Evolutionary conservation across 805 yeast species (phyloP).

Genomic region (Dipodascopsis uninucleata): DNA sequence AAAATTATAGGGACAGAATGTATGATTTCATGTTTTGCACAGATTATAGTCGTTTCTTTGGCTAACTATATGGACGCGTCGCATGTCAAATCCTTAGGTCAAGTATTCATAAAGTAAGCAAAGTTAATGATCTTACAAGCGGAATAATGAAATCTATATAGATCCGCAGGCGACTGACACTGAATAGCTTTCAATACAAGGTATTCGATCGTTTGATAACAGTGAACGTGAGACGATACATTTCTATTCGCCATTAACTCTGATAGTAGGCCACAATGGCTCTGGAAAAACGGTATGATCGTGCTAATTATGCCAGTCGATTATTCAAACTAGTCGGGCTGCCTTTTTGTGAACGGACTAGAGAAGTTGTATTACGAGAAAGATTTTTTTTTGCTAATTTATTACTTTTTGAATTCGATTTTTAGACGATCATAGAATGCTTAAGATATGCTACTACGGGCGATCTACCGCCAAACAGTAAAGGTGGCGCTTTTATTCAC

Average conservation of each 20-base stretch:
- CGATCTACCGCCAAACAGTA: constrained; percentile 89
- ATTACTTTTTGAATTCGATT: neutral
- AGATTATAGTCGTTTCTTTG: no score
- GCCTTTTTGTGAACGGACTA: constrained; percentile 1
- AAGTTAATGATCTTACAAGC: no score
- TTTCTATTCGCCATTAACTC: constrained; percentile 84
- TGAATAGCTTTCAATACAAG: constrained; percentile 76
- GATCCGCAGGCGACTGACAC: no score
- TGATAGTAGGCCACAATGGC: constrained; percentile 94
- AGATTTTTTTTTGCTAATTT: neutral
- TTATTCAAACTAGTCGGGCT: neutral
- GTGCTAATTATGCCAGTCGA: no score
- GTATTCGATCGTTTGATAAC: constrained; percentile 89
- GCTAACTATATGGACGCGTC: no score
- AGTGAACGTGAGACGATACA: constrained; percentile 78
- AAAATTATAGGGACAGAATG: no score
- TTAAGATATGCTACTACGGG: constrained; percentile 93
- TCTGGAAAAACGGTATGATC: constrained; percentile 73
- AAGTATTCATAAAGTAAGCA: no score
- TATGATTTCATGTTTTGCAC: no score
- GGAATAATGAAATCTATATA: no score
- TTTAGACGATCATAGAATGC: constrained; percentile 84
- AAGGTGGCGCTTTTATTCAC: constrained; percentile 93
- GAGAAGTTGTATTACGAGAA: no score
- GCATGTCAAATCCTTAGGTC: no score